Base-by-base conservation (phyloP, 345 rosid genomes). In the Kernera saxatilis region DNA sequence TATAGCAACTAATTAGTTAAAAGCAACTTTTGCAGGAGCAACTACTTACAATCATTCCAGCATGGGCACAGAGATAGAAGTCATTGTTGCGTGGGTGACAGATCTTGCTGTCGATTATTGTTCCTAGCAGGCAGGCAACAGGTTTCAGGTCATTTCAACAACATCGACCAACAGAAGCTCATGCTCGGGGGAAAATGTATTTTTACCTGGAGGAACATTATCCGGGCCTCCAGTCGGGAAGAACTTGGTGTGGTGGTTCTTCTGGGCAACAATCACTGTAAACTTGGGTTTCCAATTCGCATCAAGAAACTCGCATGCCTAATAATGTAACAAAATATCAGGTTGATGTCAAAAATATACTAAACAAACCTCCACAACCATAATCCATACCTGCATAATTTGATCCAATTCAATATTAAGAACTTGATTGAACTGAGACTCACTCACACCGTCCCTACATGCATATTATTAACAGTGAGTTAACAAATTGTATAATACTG, bases 401-500 rank as follows among this genome's bases (percentile, higher is more conserved):
- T 93, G 97, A 75, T 89, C 87, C 55, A 93, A 70, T 59, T 93
- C 98, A 52, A 87, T 64, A 29, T 93, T 93, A 51, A 91, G 71
- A 64, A 93, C 96, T 76, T 89, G 97, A 52, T 80, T 89, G 78
- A 93, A 93, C 50, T 93, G 96, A 0, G 98, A 91, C 71, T 89
- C 98, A 17, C 97, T 91, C 10, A 89, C 98, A 12, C 98, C 98
- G 73, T 93, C 98, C 94, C 98, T 91, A 62, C 58, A 73, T 70
- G 15, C 41, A 65, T 25, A 52, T 32, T 46, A 57, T 59, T 25
- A 61, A 46, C 14, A 29, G 54, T 26, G 11, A 64, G 70, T 17
- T 13, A 9, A 19, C 41, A 29, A 27, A 22, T 29, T 39, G 23
- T n/a, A 14, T 51, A 17, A 27, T 22, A 51, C 29, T 26, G 30